Percentiles rank a stretch among this genome's conserved stretches.
Evolutionary conservation across 176 grass and related monocot species (phyloP).

Genomic region (Oryza australiensis): DNA sequence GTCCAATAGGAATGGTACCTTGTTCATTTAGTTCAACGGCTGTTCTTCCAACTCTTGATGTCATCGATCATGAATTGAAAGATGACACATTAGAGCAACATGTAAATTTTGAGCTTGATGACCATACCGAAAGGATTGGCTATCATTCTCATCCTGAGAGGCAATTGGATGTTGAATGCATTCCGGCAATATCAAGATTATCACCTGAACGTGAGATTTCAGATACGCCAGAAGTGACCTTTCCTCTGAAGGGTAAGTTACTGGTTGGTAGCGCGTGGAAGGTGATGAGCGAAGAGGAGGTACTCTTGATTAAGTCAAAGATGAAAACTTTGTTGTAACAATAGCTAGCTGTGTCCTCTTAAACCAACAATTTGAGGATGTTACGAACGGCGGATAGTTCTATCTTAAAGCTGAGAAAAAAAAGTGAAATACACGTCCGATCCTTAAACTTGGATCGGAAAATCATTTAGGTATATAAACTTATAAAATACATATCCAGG

Average conservation of each 20-base stretch:
- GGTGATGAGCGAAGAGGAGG: conserved; percentile 53
- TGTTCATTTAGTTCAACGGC: conserved; percentile 88
- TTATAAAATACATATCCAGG: no score
- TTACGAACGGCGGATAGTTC: background rate
- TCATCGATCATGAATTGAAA: background rate
- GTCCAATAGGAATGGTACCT: conserved; percentile 76
- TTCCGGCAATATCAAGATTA: conserved; percentile 39
- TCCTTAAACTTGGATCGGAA: no score
- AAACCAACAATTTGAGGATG: background rate
- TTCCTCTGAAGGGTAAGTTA: conserved; percentile 47
- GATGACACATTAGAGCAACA: conserved; percentile 10
- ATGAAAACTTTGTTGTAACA: conserved; percentile 41
- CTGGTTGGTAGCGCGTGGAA: conserved; percentile 61
- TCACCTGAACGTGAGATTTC: conserved; percentile 21
- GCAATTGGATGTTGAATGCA: conserved; percentile 19
- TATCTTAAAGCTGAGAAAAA: background rate
- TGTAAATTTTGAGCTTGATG: conserved; percentile 21
- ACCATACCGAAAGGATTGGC: conserved; percentile 35
- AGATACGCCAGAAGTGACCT: conserved; percentile 28
- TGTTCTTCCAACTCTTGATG: conserved; percentile 64
- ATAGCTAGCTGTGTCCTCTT: background rate
- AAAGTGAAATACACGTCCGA: no score
- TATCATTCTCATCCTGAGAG: conserved; percentile 11
- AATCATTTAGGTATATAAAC: no score
- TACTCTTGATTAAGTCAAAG: conserved; percentile 39